These are phyloP conservation scores for Panicum hallii DNA, from an alignment of 202 grass and related monocot genomes.

Conservation along the genomic window DNA sequence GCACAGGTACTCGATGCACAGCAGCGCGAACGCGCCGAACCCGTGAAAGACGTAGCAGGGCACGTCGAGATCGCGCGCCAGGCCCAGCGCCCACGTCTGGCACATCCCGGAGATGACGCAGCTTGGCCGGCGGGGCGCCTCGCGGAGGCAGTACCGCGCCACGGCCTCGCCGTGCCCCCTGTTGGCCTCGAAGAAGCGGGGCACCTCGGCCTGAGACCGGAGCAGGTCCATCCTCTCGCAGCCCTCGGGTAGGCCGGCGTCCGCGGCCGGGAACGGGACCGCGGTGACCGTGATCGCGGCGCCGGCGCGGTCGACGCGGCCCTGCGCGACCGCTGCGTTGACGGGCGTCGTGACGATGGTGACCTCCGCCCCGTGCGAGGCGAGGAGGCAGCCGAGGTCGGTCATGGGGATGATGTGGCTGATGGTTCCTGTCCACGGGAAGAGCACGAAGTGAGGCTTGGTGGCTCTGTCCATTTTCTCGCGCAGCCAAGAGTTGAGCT, in stretches of 20 bases:
- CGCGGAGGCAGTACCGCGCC: conserved; percentile 1
- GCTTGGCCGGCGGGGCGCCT: conserved; percentile 35
- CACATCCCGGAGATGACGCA: conserved; percentile 62
- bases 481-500: background rate
- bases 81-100: conserved; percentile 48
- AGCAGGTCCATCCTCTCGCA: conserved; percentile 60
- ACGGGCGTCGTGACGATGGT: conserved; percentile 64
- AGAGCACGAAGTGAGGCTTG: conserved; percentile 56
- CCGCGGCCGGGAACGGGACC: conserved; percentile 55
- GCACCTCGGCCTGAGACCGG: conserved; percentile 25
- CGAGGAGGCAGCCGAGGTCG: conserved; percentile 66
- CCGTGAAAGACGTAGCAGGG: conserved; percentile 81
- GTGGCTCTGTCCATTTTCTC: conserved; percentile 25
- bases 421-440: conserved; percentile 55
- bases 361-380: conserved; percentile 42
- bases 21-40: conserved; percentile 63
- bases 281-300: conserved; percentile 48
- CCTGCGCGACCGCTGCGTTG: conserved; percentile 41
- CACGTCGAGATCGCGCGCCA: conserved; percentile 54
- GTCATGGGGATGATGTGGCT: conserved; percentile 60
- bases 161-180: conserved; percentile 42
- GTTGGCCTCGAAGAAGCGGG: conserved; percentile 47
- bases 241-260: conserved; percentile 56
- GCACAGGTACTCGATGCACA: conserved; percentile 65
- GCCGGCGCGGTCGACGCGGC: conserved; percentile 32